phyloP scores from a whole-genome alignment of 768 basidiomycete genomes.

The Lanmaoa rubissima region DNA sequence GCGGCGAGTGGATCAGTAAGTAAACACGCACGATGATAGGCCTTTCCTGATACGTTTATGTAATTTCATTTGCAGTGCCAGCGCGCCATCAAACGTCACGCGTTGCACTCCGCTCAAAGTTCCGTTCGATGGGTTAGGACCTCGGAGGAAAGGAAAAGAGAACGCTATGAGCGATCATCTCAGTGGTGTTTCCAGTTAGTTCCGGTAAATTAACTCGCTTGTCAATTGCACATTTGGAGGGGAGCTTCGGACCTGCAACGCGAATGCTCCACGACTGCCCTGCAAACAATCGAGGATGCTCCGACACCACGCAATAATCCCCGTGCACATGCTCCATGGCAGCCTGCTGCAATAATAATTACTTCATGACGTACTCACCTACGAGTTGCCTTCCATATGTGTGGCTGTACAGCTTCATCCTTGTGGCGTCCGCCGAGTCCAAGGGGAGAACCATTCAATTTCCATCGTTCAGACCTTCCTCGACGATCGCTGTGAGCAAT shows the following conservation, averaged over 20 bases:
- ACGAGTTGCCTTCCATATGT: neutral
- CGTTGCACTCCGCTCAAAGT: neutral
- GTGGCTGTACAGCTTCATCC: constrained; percentile 8
- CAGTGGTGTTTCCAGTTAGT: constrained; percentile 1
- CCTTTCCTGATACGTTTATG: neutral
- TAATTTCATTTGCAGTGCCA: neutral
- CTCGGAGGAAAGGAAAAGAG: neutral
- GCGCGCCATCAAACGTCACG: constrained; percentile 6
- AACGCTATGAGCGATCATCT: neutral
- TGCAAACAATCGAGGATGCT: constrained; percentile 8
- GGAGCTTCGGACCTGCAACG: constrained; percentile 18
- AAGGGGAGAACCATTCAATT: neutral
- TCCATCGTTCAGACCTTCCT: neutral
- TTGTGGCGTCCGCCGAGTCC: constrained; percentile 10
- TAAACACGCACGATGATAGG: neutral
- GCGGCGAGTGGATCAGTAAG: constrained; percentile 5
- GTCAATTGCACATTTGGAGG: neutral
- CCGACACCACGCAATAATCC: constrained; percentile 3
- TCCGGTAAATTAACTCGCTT: constrained; percentile 12
- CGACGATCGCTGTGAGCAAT: constrained; percentile 14
- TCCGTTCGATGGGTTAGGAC: neutral
- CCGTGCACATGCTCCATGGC: constrained; percentile 19
- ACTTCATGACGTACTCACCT: constrained; percentile 6
- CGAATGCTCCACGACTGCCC: constrained; percentile 21
- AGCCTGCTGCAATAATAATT: neutral